A percentile compares a stretch with the other conserved stretches of the same genome.
Conservation (phyloP, 2,329 filamentous ascomycete species). For the Aspergillus luchuensis region DNA sequence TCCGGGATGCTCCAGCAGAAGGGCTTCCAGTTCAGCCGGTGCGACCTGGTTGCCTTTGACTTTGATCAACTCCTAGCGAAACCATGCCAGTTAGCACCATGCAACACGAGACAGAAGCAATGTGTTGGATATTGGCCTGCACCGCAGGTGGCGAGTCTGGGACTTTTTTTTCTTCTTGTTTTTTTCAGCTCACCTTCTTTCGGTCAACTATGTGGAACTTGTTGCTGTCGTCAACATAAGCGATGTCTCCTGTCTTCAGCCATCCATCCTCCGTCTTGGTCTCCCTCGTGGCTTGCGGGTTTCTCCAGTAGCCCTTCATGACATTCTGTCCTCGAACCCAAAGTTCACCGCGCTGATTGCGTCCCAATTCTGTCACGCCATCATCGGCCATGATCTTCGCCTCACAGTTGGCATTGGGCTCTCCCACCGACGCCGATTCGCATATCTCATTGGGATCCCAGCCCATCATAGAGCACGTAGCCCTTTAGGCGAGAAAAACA, state of each 20-base stretch:
- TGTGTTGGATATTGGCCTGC: background rate
- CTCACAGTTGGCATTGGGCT: conserved; percentile 68
- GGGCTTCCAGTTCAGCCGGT: conserved; percentile 61
- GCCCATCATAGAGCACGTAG: conserved; percentile 68
- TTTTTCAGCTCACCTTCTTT: conserved; percentile 59
- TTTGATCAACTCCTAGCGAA: conserved; percentile 59
- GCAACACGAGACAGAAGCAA: conserved; percentile 2
- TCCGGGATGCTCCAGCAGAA: conserved; percentile 57
- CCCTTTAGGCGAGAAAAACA: conserved; percentile 30
- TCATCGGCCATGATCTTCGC: conserved; percentile 64
- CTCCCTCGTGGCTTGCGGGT: conserved; percentile 65
- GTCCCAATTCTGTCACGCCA: conserved; percentile 52
- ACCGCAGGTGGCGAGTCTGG: background rate
- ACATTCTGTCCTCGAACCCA: conserved; percentile 73
- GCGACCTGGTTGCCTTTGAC: conserved; percentile 64
- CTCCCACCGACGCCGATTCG: conserved; percentile 56
- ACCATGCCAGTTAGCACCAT: conserved; percentile 10
- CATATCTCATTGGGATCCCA: conserved; percentile 60
- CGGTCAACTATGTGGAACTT: conserved; percentile 71
- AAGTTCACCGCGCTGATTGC: conserved; percentile 66
- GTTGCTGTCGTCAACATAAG: conserved; percentile 59
- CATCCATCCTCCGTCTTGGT: conserved; percentile 66
- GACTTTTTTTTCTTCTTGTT: background rate
- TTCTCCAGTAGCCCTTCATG: conserved; percentile 76
- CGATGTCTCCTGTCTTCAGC: conserved; percentile 72